Evolutionary conservation across 148 eudicot species (phyloP).

Genomic region (Cornus controversa): DNA sequence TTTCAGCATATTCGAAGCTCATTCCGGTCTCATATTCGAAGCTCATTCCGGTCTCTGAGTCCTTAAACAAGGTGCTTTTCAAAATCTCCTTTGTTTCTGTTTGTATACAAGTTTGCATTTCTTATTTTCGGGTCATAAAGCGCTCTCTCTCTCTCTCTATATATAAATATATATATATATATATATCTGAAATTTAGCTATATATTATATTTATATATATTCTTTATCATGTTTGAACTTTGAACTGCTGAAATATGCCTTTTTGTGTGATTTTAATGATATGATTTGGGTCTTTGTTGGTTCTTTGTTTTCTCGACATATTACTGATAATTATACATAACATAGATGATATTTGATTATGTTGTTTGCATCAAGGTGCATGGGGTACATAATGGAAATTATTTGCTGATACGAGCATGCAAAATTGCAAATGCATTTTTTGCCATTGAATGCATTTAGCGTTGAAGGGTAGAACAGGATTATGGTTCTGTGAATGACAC

Average conservation of each 20-base stretch:
- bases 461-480: too few species aligned
- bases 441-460: neutral
- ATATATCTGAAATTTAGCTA: too few species aligned
- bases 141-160: neutral
- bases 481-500: too few species aligned
- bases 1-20: neutral
- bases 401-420: neutral
- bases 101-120: neutral
- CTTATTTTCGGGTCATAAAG: neutral
- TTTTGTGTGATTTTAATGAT: neutral
- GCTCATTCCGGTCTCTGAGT: neutral
- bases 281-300: slow-evolving; percentile 2
- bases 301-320: neutral
- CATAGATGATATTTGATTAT: neutral
- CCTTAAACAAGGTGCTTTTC: neutral
- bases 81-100: neutral
- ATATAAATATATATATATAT: neutral
- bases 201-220: neutral
- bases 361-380: neutral
- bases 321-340: neutral
- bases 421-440: neutral
- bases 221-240: neutral
- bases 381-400: neutral
- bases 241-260: neutral
- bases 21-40: too few species aligned